These are phyloP conservation scores for Blastomyces silverae DNA, from an alignment of 2,329 filamentous ascomycete genomes.

Conservation along the genomic window DNA sequence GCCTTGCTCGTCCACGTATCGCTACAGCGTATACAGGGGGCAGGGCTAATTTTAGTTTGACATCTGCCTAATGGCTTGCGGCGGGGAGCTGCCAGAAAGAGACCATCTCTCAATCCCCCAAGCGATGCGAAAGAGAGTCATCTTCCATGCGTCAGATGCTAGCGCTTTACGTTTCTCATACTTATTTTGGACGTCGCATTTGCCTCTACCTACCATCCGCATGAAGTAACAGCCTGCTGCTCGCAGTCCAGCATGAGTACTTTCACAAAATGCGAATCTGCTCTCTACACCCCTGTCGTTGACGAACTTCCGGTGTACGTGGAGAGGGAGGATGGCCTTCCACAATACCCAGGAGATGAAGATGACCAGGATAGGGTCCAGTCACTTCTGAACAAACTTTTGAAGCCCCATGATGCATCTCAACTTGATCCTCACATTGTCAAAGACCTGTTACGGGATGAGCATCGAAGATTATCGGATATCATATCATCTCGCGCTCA, in stretches of 20 bases:
- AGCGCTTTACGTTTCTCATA: neutral
- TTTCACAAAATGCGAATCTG: neutral
- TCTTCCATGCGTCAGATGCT: neutral
- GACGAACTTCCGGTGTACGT: constrained; percentile 4
- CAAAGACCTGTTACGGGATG: neutral
- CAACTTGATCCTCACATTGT: constrained; percentile 3
- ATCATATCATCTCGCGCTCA: neutral
- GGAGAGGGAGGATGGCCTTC: constrained; percentile 4
- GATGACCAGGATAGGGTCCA: constrained; percentile 4
- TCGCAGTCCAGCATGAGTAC: constrained; percentile 5
- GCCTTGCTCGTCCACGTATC: too few species aligned
- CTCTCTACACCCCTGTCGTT: neutral
- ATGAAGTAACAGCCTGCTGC: neutral
- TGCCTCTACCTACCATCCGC: neutral
- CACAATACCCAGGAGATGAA: constrained; percentile 1
- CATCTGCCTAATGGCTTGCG: neutral
- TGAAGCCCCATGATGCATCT: neutral
- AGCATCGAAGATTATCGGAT: constrained; percentile 3
- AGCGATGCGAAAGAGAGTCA: neutral
- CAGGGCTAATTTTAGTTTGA: neutral
- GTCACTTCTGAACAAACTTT: neutral
- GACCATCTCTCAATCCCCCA: neutral
- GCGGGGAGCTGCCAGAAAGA: neutral
- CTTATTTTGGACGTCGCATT: neutral
- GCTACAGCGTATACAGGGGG: neutral